A percentile compares a stretch with the other conserved stretches of the same genome.
phyloP scores from a whole-genome alignment of 2,329 filamentous ascomycete genomes.

The Aspergillus pseudonomiae region DNA sequence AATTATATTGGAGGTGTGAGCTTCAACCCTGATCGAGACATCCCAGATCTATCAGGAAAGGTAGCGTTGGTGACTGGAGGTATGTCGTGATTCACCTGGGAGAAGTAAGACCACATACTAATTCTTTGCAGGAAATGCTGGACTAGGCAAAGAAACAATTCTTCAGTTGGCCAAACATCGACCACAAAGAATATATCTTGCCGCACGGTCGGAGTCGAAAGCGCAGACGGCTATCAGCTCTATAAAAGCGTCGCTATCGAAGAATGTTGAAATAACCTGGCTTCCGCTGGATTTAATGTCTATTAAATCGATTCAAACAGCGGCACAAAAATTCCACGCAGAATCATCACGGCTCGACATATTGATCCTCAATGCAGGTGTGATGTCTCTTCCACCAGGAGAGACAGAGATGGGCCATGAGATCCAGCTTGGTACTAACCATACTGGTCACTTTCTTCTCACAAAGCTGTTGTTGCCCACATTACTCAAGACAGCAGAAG shows the following conservation, averaged over 20 bases:
- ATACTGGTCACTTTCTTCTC: conserved; percentile 43
- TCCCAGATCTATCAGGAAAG: conserved; percentile 36
- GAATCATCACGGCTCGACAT: conserved; percentile 33
- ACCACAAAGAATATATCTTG: conserved; percentile 42
- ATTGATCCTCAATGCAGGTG: conserved; percentile 46
- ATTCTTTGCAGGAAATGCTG: conserved; percentile 43
- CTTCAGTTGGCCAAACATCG: conserved; percentile 46
- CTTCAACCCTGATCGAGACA: conserved; percentile 37
- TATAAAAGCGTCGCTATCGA: conserved; percentile 18
- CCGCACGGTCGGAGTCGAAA: conserved; percentile 34
- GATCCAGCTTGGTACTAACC: conserved; percentile 44
- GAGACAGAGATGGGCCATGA: conserved; percentile 41
- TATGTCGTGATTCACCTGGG: conserved; percentile 7
- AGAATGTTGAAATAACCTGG: conserved; percentile 24
- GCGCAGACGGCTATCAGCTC: conserved; percentile 25
- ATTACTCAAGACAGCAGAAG: conserved; percentile 27
- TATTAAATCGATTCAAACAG: conserved; percentile 25
- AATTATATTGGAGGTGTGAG: conserved; percentile 19
- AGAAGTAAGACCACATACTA: background rate
- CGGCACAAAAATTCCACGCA: background rate
- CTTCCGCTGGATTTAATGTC: conserved; percentile 48
- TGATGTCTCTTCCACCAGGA: conserved; percentile 43
- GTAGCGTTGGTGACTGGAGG: conserved; percentile 42
- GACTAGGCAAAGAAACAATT: conserved; percentile 51
- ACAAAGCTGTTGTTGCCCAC: conserved; percentile 37